Evolutionary conservation across 208 protist species (phyloP), one percentile per base, ranked within the genome.

Genomic region (Trypanosomatidae sp.): DNA sequence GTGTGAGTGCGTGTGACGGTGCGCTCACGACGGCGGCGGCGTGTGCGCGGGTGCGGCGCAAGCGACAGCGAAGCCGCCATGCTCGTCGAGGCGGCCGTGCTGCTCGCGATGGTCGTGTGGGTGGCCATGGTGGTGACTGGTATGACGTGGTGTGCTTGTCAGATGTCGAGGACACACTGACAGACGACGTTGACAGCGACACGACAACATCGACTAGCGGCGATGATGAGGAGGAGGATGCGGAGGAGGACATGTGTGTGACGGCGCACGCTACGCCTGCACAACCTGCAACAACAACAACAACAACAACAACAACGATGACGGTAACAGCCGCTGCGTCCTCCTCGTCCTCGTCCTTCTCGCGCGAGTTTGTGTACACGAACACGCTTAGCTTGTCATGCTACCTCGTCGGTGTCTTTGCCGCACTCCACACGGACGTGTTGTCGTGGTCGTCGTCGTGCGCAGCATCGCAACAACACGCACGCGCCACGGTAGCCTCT

Each of bases 281-380:
- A 35, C n/a, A 35, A 11, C 11, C n/a, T 15, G 30, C 11, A 15
- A 35, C n/a, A 35, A 35, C n/a, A 11, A 35, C 11, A 15, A 35
- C 30, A 35, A 35, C n/a, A 35, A 35, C 30, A 35, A n/a, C n/a
- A 35, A 35, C 30, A 35, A 35, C 30, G 30, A 35, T n/a, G n/a
- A 35, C n/a, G n/a, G n/a, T n/a, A 35, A 35, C 30, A 35, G n/a
- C 11, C 11, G n/a, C 11, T 35, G 30, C 30, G n/a, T 35, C 11
- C 11, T 35, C 11, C 30, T 11, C 11, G n/a, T 11, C 11, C 30
- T 15, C 30, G 30, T 35, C n/a, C n/a, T n/a, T n/a, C n/a, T 15
- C n/a, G 30, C 30, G 30, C 30, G n/a, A 35, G 30, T 15, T 15
- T 15, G n/a, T 35, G 30, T 15, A 35, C 30, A 35, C 30, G 30